Percentiles rank a stretch among this genome's conserved stretches.
Conservation (phyloP, 345 rosid species). For the Syzygium aqueum region DNA sequence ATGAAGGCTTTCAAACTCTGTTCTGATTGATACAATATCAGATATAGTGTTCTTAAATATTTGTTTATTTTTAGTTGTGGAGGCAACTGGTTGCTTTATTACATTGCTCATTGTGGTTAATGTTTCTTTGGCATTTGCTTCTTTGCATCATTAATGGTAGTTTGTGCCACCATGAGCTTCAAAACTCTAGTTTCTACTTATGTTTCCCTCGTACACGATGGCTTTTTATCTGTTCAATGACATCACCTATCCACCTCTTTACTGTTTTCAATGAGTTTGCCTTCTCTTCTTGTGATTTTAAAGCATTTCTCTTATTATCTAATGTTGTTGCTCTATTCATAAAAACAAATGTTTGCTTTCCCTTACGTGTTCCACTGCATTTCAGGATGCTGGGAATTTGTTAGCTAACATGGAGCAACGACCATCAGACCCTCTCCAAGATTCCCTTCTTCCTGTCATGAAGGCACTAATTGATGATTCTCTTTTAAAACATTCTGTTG, state of each 20-base stretch:
- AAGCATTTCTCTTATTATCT: background rate
- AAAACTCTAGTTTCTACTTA: background rate
- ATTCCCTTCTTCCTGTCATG: conserved; percentile 42
- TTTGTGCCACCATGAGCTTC: background rate
- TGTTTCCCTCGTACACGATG: background rate
- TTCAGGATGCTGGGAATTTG: conserved; percentile 45
- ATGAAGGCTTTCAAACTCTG: background rate
- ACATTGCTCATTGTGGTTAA: background rate
- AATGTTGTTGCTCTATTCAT: background rate
- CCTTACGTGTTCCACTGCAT: conserved; percentile 1
- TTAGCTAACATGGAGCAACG: conserved; percentile 58
- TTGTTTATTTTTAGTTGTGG: background rate
- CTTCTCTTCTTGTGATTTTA: background rate
- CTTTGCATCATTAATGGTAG: background rate
- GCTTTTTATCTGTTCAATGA: background rate
- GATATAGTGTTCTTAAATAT: too few relatives aligned
- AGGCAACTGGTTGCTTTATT: background rate
- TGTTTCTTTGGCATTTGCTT: background rate
- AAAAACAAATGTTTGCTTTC: background rate
- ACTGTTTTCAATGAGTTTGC: background rate
- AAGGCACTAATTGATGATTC: conserved; percentile 42
- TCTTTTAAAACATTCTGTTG: conserved; percentile 45
- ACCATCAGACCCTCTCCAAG: conserved; percentile 27
- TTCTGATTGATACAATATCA: background rate
- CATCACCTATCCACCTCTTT: background rate